Conservation (phyloP, 495 filamentous ascomycete genomes). For the Margaritispora aquatica region DNA sequence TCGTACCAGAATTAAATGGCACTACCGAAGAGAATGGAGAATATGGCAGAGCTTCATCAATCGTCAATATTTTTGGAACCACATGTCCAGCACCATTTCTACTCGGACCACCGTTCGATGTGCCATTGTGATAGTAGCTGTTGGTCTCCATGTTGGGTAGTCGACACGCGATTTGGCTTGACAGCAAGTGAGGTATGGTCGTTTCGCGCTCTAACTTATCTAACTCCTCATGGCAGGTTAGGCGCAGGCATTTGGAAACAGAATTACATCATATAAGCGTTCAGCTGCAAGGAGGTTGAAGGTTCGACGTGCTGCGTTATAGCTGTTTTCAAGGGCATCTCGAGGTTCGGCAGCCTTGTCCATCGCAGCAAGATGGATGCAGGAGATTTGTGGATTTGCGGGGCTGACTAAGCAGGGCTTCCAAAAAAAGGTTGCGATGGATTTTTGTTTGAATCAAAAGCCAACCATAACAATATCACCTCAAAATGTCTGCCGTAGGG, state of each 20-base stretch:
- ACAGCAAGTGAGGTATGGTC: neutral
- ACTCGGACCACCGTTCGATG: constrained; percentile 10
- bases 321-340: neutral
- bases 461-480: neutral
- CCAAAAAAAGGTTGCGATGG: neutral
- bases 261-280: neutral
- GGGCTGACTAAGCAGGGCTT: constrained; percentile 11
- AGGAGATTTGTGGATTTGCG: too few relatives aligned
- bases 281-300: neutral
- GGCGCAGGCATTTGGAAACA: constrained; percentile 8
- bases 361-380: too few relatives aligned
- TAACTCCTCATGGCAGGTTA: neutral
- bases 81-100: neutral
- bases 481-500: constrained; percentile 75
- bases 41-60: constrained; percentile 84
- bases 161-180: neutral
- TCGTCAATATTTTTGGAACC: constrained; percentile 33
- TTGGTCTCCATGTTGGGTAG: constrained; percentile 18
- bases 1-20: constrained; percentile 73
- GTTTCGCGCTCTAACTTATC: constrained; percentile 7
- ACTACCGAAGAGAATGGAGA: constrained; percentile 87
- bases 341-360: constrained; percentile 10
- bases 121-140: constrained; percentile 13
- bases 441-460: neutral
- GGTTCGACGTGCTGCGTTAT: neutral